phyloP scores from a whole-genome alignment of 2,329 filamentous ascomycete species.

The Pseudomassariella vexata region DNA sequence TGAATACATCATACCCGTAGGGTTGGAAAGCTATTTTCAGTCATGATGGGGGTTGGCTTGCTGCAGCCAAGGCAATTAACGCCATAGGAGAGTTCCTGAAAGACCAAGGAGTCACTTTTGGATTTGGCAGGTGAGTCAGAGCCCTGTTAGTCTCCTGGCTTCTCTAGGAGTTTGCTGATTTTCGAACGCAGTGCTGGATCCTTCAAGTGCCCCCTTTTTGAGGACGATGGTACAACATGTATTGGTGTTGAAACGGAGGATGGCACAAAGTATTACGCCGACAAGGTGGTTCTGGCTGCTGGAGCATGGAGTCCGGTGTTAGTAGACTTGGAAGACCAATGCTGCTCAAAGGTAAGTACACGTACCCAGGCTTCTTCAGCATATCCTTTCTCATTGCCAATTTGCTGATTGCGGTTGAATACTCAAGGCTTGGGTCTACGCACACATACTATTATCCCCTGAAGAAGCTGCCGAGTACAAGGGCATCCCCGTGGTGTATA shows the following conservation, averaged over 20 bases:
- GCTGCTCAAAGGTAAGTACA: conserved; percentile 26
- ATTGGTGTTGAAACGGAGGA: conserved; percentile 34
- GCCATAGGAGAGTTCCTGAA: conserved; percentile 34
- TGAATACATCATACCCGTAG: too few species aligned
- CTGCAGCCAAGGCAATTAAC: conserved; percentile 39
- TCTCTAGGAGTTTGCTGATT: conserved; percentile 1
- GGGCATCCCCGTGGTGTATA: conserved; percentile 36
- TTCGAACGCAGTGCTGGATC: conserved; percentile 30
- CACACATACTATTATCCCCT: conserved; percentile 34
- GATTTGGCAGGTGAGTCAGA: conserved; percentile 27
- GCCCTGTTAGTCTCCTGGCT: neutral
- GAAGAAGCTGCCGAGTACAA: conserved; percentile 35
- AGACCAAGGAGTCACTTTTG: conserved; percentile 32
- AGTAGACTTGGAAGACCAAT: conserved; percentile 30
- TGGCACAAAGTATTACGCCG: conserved; percentile 33
- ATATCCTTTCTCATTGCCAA: conserved; percentile 9
- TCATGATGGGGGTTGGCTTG: conserved; percentile 39
- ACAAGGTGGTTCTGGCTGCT: conserved; percentile 37
- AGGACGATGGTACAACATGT: conserved; percentile 26
- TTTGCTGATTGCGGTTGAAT: conserved; percentile 8
- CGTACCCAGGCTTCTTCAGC: too few species aligned
- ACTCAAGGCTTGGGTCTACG: conserved; percentile 35
- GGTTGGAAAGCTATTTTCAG: conserved; percentile 41
- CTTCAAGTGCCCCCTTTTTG: conserved; percentile 35
- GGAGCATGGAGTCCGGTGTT: conserved; percentile 29